A percentile compares a stretch with the other conserved stretches of the same genome.
Evolutionary conservation across 179 eudicot genomes (phyloP).

Genomic region (Gypsophila paniculata): DNA sequence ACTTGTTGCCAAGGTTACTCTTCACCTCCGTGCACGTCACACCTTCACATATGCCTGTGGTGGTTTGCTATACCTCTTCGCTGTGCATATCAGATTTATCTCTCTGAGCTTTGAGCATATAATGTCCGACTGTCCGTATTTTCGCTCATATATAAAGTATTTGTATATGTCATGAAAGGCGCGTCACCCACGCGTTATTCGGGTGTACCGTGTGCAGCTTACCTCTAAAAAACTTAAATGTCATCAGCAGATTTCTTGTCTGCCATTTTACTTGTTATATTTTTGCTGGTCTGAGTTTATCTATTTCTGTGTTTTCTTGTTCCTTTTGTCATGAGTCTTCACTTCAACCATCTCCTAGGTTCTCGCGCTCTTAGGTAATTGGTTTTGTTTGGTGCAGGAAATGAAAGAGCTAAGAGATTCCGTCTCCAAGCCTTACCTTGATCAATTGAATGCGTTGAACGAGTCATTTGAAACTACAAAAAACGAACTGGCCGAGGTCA

Average conservation of each 20-base stretch:
- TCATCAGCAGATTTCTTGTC: not conserved
- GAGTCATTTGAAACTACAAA: conserved; percentile 51
- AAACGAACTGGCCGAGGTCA: conserved; percentile 55
- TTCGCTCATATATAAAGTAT: not conserved
- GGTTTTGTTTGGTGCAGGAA: conserved; percentile 43
- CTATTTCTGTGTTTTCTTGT: not conserved
- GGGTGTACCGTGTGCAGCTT: too few species aligned
- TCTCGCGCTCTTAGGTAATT: not conserved
- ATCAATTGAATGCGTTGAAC: conserved; percentile 54
- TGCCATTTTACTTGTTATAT: too few species aligned
- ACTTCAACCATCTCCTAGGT: conserved; percentile 6
- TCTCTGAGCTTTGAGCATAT: not conserved
- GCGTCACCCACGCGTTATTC: not conserved
- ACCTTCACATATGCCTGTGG: not conserved
- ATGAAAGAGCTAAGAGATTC: conserved; percentile 63
- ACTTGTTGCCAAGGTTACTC: not conserved
- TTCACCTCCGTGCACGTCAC: not conserved
- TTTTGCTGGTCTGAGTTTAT: not conserved
- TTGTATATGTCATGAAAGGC: not conserved
- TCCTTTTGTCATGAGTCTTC: not conserved
- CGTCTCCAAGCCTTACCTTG: conserved; percentile 51
- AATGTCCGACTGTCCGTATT: not conserved
- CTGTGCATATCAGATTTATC: not conserved
- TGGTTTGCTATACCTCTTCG: not conserved
- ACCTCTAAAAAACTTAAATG: not conserved